Evolutionary conservation across 257 asterid species (phyloP).

Genomic region (Ilex asprella): DNA sequence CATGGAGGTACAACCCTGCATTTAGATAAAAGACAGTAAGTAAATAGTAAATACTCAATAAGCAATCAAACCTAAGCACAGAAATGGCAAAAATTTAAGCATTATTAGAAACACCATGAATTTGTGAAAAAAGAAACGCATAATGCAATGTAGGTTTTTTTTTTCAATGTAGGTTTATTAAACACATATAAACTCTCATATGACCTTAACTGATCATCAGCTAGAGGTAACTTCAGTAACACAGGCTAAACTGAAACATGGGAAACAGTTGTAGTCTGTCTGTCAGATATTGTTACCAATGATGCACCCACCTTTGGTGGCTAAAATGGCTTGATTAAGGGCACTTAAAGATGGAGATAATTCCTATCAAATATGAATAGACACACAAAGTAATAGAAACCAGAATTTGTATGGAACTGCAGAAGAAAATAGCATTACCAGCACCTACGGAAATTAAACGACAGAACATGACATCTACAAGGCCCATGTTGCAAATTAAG

Average conservation of each 20-base stretch:
- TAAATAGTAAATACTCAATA: not conserved
- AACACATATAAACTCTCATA: not conserved
- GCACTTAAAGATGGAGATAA: too few species aligned
- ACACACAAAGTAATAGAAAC: too few species aligned
- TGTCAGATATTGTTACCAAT: too few species aligned
- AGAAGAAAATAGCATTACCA: not conserved
- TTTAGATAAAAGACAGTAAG: slow-evolving; percentile 8
- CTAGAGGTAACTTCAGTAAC: too few species aligned
- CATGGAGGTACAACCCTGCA: slow-evolving; percentile 86
- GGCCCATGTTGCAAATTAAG: too few species aligned
- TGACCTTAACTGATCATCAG: not conserved
- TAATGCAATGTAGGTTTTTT: not conserved
- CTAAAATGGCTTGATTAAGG: too few species aligned
- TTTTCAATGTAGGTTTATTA: not conserved
- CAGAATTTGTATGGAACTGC: too few species aligned
- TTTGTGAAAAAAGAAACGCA: not conserved
- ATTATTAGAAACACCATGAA: not conserved
- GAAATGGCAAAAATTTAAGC: not conserved
- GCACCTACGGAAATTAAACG: not conserved
- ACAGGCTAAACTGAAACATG: too few species aligned
- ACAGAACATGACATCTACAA: not conserved
- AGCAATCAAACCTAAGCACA: not conserved
- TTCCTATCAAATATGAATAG: too few species aligned
- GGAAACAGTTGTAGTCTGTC: too few species aligned
- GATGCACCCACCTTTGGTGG: too few species aligned